A percentile compares a stretch with the other conserved stretches of the same genome.
Conservation (phyloP, 371 early-diverging fungal species). For the Sporodiniella umbellata region DNA sequence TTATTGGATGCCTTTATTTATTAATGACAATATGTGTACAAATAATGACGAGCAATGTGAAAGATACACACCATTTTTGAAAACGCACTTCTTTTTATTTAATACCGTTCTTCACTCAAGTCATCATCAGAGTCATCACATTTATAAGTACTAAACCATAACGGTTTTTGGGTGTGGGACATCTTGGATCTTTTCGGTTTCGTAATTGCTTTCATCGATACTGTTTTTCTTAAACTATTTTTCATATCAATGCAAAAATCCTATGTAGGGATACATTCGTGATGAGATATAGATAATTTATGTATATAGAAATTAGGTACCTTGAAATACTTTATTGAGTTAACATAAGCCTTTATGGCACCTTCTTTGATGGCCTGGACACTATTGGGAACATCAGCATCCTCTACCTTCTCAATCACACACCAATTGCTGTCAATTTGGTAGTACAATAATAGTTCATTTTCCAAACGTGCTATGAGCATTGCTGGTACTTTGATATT, state of each 20-base stretch:
- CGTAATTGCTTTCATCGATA: slow-evolving; percentile 1
- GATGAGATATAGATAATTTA: slow-evolving; percentile 3
- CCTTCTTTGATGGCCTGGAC: slow-evolving; percentile 1
- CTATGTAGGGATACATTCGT: slow-evolving; percentile 2
- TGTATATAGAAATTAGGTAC: slow-evolving; percentile 2
- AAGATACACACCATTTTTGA: slow-evolving; percentile 1
- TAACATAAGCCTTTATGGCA: background rate
- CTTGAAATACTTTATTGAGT: slow-evolving; percentile 5
- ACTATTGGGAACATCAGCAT: slow-evolving; percentile 1
- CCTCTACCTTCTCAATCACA: slow-evolving; percentile 7
- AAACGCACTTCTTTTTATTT: background rate
- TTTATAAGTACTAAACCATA: slow-evolving; percentile 2
- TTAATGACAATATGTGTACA: background rate
- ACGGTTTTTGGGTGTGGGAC: background rate
- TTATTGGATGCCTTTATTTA: slow-evolving; percentile 1
- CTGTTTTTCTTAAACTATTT: background rate
- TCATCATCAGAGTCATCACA: too few species aligned
- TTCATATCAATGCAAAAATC: slow-evolving; percentile 1
- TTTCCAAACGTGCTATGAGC: slow-evolving; percentile 11
- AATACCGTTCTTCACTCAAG: background rate
- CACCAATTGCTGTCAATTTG: slow-evolving; percentile 7
- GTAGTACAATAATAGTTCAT: slow-evolving; percentile 8
- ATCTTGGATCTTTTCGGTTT: background rate
- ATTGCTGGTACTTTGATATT: slow-evolving; percentile 8
- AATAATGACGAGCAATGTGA: slow-evolving; percentile 5